Conservation (phyloP, 2,329 filamentous ascomycete species). For the Coccinonectria pachysandricola region DNA sequence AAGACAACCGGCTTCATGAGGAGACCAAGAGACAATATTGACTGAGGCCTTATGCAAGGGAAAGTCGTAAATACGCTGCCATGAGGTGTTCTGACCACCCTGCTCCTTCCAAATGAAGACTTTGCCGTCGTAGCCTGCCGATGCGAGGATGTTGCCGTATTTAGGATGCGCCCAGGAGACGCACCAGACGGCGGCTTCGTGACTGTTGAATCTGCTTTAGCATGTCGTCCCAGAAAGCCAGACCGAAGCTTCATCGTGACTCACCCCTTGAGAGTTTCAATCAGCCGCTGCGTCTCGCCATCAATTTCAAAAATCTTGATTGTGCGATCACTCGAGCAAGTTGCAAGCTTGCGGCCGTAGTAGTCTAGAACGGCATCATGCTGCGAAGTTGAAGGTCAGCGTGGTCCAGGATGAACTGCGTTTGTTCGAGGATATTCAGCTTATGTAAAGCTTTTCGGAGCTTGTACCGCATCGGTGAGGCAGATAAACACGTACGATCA, state of each 20-base stretch:
- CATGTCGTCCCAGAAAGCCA: too few species aligned
- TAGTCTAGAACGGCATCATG: conserved; percentile 98
- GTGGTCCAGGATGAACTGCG: conserved; percentile 7
- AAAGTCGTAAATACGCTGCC: conserved; percentile 88
- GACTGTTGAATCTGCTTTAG: conserved; percentile 40
- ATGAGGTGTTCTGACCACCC: conserved; percentile 43
- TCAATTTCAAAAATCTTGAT: conserved; percentile 99
- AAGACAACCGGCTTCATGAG: conserved; percentile 88
- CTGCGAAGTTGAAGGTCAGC: conserved; percentile 32
- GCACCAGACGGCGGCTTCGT: conserved; percentile 96
- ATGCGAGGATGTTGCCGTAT: conserved; percentile 95
- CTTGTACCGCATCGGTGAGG: conserved; percentile 3
- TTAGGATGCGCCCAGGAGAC: conserved; percentile 98
- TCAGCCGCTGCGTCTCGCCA: conserved; percentile 77
- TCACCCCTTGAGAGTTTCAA: conserved; percentile 91
- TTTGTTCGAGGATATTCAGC: too few species aligned
- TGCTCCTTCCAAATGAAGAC: conserved; percentile 98
- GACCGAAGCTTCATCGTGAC: too few species aligned
- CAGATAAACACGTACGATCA: conserved; percentile 70
- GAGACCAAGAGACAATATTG: conserved; percentile 96
- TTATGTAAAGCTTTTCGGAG: too few species aligned
- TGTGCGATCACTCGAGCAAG: conserved; percentile 94
- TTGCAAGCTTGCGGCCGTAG: conserved; percentile 91
- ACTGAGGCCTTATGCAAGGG: conserved; percentile 90
- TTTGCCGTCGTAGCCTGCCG: conserved; percentile 92